Percentiles rank a stretch among this genome's conserved stretches.
Evolutionary conservation across 2,329 filamentous ascomycete genomes (phyloP).

Genomic region (Phialocephala sp.): DNA sequence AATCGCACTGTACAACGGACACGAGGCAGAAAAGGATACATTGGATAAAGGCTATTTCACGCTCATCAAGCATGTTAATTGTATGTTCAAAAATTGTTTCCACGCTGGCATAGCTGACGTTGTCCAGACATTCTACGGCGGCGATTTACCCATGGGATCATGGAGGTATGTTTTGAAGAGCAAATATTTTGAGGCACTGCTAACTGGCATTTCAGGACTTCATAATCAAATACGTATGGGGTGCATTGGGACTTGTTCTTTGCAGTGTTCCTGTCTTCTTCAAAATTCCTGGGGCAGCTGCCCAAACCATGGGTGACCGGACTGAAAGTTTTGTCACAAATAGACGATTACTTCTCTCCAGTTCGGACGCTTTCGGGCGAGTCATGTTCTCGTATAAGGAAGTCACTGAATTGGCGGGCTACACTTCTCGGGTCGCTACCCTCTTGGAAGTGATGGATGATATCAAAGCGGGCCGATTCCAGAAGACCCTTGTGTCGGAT

Average conservation of each 20-base stretch:
- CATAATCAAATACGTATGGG: slow-evolving; percentile 99
- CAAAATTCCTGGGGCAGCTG: slow-evolving; percentile 74
- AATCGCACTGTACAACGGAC: slow-evolving; percentile 87
- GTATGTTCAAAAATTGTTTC: slow-evolving; percentile 25
- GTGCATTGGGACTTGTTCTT: slow-evolving; percentile 85
- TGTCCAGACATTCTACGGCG: slow-evolving; percentile 76
- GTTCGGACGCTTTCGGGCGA: slow-evolving; percentile 93
- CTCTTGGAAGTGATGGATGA: slow-evolving; percentile 95
- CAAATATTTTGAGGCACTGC: neutral
- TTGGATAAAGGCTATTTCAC: slow-evolving; percentile 99
- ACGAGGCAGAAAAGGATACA: slow-evolving; percentile 93
- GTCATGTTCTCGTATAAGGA: slow-evolving; percentile 99
- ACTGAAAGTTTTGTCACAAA: slow-evolving; percentile 91
- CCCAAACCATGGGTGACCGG: slow-evolving; percentile 68
- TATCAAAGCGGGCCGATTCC: slow-evolving; percentile 85
- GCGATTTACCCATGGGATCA: slow-evolving; percentile 96
- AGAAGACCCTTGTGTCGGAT: slow-evolving; percentile 95
- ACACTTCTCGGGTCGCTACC: slow-evolving; percentile 89
- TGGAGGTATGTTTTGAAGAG: slow-evolving; percentile 62
- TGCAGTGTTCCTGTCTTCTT: slow-evolving; percentile 97
- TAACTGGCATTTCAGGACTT: slow-evolving; percentile 64
- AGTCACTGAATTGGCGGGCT: slow-evolving; percentile 92
- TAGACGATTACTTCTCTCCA: slow-evolving; percentile 85
- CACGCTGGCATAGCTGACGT: slow-evolving; percentile 7
- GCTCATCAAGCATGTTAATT: slow-evolving; percentile 96